phyloP scores from a whole-genome alignment of 1,139 yeast species.

The Blastobotrys capitulatus region DNA sequence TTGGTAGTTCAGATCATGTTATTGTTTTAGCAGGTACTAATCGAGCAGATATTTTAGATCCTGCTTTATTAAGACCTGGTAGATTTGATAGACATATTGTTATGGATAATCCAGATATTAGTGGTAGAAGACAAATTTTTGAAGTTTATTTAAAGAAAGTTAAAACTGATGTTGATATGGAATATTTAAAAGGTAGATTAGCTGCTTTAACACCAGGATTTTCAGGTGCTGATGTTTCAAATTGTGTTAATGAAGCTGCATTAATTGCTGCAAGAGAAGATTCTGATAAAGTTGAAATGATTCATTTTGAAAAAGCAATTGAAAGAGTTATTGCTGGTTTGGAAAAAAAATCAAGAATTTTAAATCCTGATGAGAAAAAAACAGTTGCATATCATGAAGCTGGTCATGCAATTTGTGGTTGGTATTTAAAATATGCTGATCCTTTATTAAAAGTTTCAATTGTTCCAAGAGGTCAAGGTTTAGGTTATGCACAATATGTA shows the following conservation, averaged over 20 bases:
- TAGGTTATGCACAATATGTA: slow-evolving; percentile 96
- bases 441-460: slow-evolving; percentile 92
- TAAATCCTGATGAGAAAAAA: slow-evolving; percentile 80
- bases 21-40: slow-evolving; percentile 97
- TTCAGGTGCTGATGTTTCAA: slow-evolving; percentile 97
- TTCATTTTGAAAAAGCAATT: slow-evolving; percentile 91
- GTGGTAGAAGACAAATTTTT: slow-evolving; percentile 88
- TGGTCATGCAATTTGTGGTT: slow-evolving; percentile 97
- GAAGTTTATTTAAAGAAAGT: slow-evolving; percentile 74
- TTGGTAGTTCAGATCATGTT: slow-evolving; percentile 81
- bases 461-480: slow-evolving; percentile 93
- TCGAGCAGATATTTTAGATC: slow-evolving; percentile 87
- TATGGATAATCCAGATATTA: slow-evolving; percentile 88
- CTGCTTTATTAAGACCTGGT: slow-evolving; percentile 93
- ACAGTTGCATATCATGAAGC: slow-evolving; percentile 98
- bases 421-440: slow-evolving; percentile 86
- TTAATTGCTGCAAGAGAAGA: slow-evolving; percentile 87
- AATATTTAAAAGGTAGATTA: slow-evolving; percentile 70
- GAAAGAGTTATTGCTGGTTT: slow-evolving; percentile 96
- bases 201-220: slow-evolving; percentile 98
- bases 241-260: slow-evolving; percentile 96
- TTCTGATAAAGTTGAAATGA: slow-evolving; percentile 57
- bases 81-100: slow-evolving; percentile 91
- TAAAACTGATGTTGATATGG: slow-evolving; percentile 45
- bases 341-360: slow-evolving; percentile 80